phyloP scores from a whole-genome alignment of 441 rosid genomes.

The Hypseocharis bilobata region DNA sequence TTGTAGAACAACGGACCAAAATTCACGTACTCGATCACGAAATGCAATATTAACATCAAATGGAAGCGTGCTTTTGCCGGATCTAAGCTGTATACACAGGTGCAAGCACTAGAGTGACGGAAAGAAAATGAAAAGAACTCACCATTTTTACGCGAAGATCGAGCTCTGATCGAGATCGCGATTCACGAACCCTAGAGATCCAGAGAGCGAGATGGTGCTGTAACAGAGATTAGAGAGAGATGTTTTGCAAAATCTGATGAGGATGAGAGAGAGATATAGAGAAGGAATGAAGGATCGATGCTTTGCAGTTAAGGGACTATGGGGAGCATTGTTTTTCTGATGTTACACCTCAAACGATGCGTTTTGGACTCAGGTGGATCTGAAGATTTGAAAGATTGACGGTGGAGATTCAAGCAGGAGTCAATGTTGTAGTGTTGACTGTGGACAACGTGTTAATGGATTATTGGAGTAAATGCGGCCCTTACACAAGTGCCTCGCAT shows the following conservation, averaged over 20 bases:
- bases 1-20: background rate
- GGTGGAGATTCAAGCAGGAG: background rate
- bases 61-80: constrained; percentile 39
- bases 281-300: background rate
- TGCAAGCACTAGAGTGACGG: constrained; percentile 7
- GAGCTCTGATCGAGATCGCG: constrained; percentile 19
- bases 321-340: background rate
- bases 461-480: too few relatives aligned
- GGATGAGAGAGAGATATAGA: background rate
- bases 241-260: background rate
- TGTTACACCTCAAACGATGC: background rate
- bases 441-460: too few relatives aligned
- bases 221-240: constrained; percentile 5
- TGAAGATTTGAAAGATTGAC: background rate
- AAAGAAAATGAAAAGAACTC: constrained; percentile 24
- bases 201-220: constrained; percentile 13
- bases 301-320: background rate
- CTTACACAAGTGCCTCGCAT: too few relatives aligned
- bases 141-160: constrained; percentile 37
- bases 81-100: constrained; percentile 37
- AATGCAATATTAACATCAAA: constrained; percentile 20
- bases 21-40: background rate
- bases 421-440: too few relatives aligned
- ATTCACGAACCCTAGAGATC: constrained; percentile 21
- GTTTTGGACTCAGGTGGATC: background rate